Percentiles rank a stretch among this genome's conserved stretches.
Evolutionary conservation across 2,329 filamentous ascomycete species (phyloP).

Genomic region (Colletotrichum higginsianum): DNA sequence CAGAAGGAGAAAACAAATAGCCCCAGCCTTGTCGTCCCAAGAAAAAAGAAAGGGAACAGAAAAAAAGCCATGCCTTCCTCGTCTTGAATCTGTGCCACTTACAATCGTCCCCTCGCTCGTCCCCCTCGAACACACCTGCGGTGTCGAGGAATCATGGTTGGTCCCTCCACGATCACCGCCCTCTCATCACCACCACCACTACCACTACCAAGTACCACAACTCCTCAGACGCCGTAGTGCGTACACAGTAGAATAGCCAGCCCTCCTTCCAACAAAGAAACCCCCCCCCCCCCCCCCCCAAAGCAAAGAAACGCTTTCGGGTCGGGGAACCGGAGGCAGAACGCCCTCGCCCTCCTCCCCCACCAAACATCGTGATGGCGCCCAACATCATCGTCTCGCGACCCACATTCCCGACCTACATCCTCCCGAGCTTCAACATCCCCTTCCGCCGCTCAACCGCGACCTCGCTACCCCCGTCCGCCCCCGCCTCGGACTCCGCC

Average conservation of each 20-base stretch:
- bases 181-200: background rate
- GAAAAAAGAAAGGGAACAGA: too few relatives aligned
- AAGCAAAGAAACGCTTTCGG: background rate
- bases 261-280: background rate
- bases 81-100: background rate
- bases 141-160: conserved; percentile 23
- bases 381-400: conserved; percentile 56
- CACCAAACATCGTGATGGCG: conserved; percentile 27
- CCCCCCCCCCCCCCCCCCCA: too few relatives aligned
- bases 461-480: conserved; percentile 44
- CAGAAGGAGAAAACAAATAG: conserved; percentile 3
- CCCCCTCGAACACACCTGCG: background rate
- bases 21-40: conserved; percentile 14
- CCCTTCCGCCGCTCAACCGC: conserved; percentile 58
- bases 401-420: conserved; percentile 65
- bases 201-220: background rate
- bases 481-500: conserved; percentile 45
- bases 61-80: conserved; percentile 6
- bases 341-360: too few relatives aligned
- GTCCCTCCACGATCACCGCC: conserved; percentile 3
- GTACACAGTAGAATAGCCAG: background rate
- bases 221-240: background rate
- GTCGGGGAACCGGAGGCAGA: background rate
- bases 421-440: conserved; percentile 66
- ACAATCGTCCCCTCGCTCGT: background rate